Evolutionary conservation across 305 asterid species (phyloP), one percentile per base, ranked within the genome.

Genomic region (Nicotiana rustica): DNA sequence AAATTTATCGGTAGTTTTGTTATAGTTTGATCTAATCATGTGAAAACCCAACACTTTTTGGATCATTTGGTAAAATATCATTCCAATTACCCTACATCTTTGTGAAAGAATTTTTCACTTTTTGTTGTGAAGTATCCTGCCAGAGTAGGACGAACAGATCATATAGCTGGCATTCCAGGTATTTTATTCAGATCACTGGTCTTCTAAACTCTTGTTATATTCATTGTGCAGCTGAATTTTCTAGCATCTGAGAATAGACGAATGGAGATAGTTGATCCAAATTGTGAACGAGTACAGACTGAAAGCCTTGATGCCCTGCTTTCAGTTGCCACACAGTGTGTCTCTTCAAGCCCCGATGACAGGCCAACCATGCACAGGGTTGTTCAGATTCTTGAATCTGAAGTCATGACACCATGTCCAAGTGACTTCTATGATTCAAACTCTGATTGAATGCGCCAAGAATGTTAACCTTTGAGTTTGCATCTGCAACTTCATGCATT

Each of bases 351-450:
- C 78, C 97, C 99, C 0, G 99, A 95, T 83, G 98, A 93, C 70
- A 92, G 99, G 82, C 98, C 98, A 82, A 92, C 98, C 60, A 95
- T 95, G 91, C 98, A 95, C 85, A 84, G 97, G 83, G 97, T 96
- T 41, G 94, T 94, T 82, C 99, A 96, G 87, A 89, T 89, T 75
- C 96, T 96, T 29, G 99, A 94, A 92, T 92, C 98, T 2, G 97
- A 94, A 89, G 94, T 94, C 76, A 92, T 90, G 87, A 96, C 99
- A 33, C 99, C 99, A 18, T 94, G 97, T 83, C 97, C 98, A 5
- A 96, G 99, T 80, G 99, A 94, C 87, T 93, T 96, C 91, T 93
- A 94, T 12, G 99, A 96, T 82, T 94, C 98, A 21, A 85, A 76
- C 87, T 94, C 98, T 6, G 98, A 94, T 78, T 94, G 88, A 94